A percentile compares a stretch with the other conserved stretches of the same genome.
Conservation (phyloP, 805 yeast species). For the Barnettozyma sucrosica region DNA sequence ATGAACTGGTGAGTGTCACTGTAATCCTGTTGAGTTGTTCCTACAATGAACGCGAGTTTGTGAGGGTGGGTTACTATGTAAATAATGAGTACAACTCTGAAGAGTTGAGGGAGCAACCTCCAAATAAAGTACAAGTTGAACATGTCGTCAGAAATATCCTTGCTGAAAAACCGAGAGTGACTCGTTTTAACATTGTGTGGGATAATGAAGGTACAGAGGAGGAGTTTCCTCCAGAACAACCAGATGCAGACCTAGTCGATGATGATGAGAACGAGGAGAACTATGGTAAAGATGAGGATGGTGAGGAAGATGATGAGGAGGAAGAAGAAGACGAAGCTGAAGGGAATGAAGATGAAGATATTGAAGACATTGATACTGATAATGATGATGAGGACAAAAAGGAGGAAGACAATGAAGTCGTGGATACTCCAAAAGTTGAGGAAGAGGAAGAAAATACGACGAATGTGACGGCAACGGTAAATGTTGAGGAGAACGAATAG, state of each 20-base stretch:
- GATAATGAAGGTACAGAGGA: conserved; percentile 67
- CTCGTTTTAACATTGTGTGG: conserved; percentile 96
- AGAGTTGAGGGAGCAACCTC: conserved; percentile 90
- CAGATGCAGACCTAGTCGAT: conserved; percentile 55
- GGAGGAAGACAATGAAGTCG: conserved; percentile 31
- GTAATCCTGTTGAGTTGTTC: conserved; percentile 91
- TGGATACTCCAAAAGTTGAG: conserved; percentile 19
- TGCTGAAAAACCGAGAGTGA: conserved; percentile 97
- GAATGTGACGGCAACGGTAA: conserved; percentile 2
- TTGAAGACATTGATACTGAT: conserved; percentile 35
- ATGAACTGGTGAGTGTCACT: conserved; percentile 91
- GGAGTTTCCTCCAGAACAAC: conserved; percentile 75
- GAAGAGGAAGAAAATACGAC: conserved; percentile 9
- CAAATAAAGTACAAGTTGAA: conserved; percentile 87
- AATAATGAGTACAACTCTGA: conserved; percentile 95
- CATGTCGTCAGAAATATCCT: conserved; percentile 90
- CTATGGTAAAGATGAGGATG: conserved; percentile 44
- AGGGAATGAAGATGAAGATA: conserved; percentile 38
- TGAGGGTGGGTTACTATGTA: conserved; percentile 95
- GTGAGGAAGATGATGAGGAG: conserved; percentile 40
- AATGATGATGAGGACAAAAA: conserved; percentile 36
- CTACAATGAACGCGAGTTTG: conserved; percentile 90
- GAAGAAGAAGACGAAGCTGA: conserved; percentile 41
- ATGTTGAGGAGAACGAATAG: background rate
- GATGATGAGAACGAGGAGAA: conserved; percentile 59